A percentile compares a stretch with the other conserved stretches of the same genome.
Evolutionary conservation across 2,329 filamentous ascomycete species (phyloP).

Genomic region (Fusarium pseudograminearum): DNA sequence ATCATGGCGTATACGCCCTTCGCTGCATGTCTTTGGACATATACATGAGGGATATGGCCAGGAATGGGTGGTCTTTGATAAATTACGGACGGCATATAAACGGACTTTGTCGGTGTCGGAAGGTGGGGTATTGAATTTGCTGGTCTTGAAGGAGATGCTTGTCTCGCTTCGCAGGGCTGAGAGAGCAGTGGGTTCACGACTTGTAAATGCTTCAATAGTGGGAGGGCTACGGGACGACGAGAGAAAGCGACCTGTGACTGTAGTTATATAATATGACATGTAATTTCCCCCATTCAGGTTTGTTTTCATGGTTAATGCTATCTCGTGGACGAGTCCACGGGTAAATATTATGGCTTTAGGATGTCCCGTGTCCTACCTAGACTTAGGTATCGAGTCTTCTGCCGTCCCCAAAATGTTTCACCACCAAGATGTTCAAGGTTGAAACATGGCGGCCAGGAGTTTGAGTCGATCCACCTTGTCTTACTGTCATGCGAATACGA

Average conservation of each 20-base stretch:
- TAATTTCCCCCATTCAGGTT: no score
- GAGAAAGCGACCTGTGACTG: slow-evolving; percentile 3
- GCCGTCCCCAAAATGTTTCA: neutral
- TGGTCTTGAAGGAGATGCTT: slow-evolving; percentile 15
- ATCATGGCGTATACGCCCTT: slow-evolving; percentile 67
- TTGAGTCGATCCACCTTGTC: neutral
- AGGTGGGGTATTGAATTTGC: slow-evolving; percentile 7
- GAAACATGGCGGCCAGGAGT: neutral
- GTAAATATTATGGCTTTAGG: neutral
- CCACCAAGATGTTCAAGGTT: neutral
- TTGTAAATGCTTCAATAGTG: slow-evolving; percentile 26
- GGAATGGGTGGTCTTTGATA: slow-evolving; percentile 50
- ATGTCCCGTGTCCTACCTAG: neutral
- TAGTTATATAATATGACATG: slow-evolving; percentile 8
- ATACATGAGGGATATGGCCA: slow-evolving; percentile 67
- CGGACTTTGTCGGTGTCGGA: slow-evolving; percentile 1
- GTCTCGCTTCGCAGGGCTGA: slow-evolving; percentile 5
- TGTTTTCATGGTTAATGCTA: neutral
- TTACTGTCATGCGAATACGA: slow-evolving; percentile 8
- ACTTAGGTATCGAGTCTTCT: neutral
- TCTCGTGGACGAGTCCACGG: neutral
- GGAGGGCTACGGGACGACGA: slow-evolving; percentile 21
- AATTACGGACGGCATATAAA: slow-evolving; percentile 45
- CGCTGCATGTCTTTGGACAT: slow-evolving; percentile 74
- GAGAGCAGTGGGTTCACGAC: slow-evolving; percentile 2